phyloP scores from a whole-genome alignment of 345 rosid species.

The Aurinia saxatilis region DNA sequence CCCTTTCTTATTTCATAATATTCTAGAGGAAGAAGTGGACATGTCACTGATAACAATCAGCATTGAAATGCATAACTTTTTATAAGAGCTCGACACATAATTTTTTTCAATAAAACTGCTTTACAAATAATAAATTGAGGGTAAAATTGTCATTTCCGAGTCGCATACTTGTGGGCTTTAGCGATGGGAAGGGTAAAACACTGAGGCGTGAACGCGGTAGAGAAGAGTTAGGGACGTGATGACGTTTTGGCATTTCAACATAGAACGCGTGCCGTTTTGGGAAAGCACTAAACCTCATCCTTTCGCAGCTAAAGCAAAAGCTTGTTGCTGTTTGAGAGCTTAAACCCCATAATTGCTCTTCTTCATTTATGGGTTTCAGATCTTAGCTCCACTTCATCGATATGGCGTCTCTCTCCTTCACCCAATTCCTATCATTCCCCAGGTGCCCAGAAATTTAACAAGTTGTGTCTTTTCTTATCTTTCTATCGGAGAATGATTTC shows the following conservation, averaged over 20 bases:
- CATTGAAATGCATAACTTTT: no score
- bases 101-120: no score
- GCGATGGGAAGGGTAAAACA: no score
- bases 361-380: not conserved
- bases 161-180: no score
- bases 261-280: constrained; percentile 9
- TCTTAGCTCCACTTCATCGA: constrained; percentile 6
- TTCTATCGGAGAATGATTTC: not conserved
- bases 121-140: no score
- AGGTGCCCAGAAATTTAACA: constrained; percentile 34
- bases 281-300: constrained; percentile 27
- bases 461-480: not conserved
- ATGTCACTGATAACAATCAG: no score
- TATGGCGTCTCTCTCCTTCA: constrained; percentile 67
- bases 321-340: constrained; percentile 14
- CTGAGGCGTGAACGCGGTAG: no score
- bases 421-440: constrained; percentile 48
- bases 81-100: no score
- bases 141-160: no score
- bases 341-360: constrained; percentile 8
- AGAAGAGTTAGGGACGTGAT: not conserved
- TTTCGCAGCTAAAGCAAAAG: constrained; percentile 14
- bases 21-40: no score
- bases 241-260: not conserved
- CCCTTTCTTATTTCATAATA: no score